A percentile compares a stretch with the other conserved stretches of the same genome.
Conservation (phyloP, 2,329 filamentous ascomycete species). For the Botrytis medusae region DNA sequence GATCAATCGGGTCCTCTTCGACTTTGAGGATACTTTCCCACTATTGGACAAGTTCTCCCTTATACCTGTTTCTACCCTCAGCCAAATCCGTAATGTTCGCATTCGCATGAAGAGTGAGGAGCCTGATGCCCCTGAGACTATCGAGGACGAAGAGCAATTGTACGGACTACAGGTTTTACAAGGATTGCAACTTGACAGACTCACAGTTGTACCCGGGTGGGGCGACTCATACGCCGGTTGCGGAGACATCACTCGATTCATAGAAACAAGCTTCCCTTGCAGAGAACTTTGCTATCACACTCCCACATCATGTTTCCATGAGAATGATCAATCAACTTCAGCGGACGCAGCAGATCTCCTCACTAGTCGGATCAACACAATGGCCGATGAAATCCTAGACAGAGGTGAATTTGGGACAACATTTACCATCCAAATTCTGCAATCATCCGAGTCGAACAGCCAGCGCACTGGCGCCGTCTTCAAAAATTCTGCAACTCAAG, state of each 20-base stretch:
- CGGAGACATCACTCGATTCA: not conserved
- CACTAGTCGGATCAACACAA: not conserved
- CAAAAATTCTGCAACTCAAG: not conserved
- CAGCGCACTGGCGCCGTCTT: not conserved
- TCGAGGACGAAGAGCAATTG: not conserved
- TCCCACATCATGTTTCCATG: not conserved
- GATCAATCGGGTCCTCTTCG: not conserved
- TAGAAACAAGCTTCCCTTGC: not conserved
- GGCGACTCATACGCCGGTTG: not conserved
- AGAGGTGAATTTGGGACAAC: not conserved
- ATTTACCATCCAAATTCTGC: not conserved
- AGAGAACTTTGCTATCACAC: not conserved
- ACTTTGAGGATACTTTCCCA: not conserved
- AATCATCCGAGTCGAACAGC: not conserved
- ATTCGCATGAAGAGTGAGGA: not conserved
- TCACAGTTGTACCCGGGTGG: not conserved
- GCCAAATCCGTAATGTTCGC: not conserved
- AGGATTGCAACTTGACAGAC: conserved; percentile 1
- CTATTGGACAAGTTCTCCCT: not conserved
- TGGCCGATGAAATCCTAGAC: not conserved
- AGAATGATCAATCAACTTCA: not conserved
- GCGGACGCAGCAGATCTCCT: not conserved
- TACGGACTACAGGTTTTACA: not conserved
- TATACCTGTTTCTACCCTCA: not conserved
- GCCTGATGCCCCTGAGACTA: not conserved